Conservation (phyloP, 352 stramenopile species). For the Peronospora destructor region DNA sequence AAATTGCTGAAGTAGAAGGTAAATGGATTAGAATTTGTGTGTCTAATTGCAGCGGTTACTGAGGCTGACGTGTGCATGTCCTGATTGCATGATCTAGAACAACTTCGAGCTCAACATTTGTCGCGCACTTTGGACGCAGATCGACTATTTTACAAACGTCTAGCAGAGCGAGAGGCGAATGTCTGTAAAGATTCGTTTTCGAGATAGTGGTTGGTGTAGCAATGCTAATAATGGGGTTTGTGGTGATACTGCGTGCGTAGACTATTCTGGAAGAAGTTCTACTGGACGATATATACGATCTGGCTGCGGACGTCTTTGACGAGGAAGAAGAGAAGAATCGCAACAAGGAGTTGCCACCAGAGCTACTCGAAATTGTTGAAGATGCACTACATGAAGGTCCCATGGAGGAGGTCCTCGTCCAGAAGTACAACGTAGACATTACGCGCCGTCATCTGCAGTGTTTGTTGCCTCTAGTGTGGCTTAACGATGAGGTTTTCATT, state of each 20-base stretch:
- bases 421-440: slow-evolving; percentile 82
- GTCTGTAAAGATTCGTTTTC: slow-evolving; percentile 14
- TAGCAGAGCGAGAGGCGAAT: slow-evolving; percentile 40
- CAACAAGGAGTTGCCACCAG: slow-evolving; percentile 49
- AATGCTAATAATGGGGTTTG: not conserved
- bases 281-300: slow-evolving; percentile 46
- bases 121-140: slow-evolving; percentile 30
- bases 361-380: slow-evolving; percentile 58
- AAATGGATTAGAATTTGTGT: not conserved
- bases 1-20: slow-evolving; percentile 51
- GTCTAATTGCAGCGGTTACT: not conserved
- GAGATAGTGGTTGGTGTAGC: not conserved
- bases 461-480: slow-evolving; percentile 55
- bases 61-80: not conserved
- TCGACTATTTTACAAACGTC: slow-evolving; percentile 36
- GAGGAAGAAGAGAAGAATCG: slow-evolving; percentile 39
- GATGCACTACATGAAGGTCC: slow-evolving; percentile 49
- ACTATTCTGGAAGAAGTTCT: slow-evolving; percentile 56
- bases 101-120: slow-evolving; percentile 36
- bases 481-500: slow-evolving; percentile 68
- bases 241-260: slow-evolving; percentile 17
- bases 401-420: slow-evolving; percentile 53
- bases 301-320: slow-evolving; percentile 52
- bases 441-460: slow-evolving; percentile 67
- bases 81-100: slow-evolving; percentile 14